Base-by-base conservation (phyloP, 192 early-diverging fungal species). In the Coemansia sp. region DNA sequence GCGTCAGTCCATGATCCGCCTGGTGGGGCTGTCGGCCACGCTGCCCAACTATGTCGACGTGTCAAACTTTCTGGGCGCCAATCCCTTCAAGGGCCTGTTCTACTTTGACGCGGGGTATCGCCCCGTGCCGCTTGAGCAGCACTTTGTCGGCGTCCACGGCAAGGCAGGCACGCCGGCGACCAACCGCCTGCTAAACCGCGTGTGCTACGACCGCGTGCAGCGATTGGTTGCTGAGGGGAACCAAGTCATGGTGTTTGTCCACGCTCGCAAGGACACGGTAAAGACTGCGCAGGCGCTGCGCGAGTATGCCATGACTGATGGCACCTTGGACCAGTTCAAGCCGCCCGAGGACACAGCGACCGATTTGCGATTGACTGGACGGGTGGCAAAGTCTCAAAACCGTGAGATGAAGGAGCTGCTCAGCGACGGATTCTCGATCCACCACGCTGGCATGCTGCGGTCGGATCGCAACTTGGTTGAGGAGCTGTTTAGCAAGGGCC, bases 241-340 rank as follows among this genome's bases (percentile, higher is more conserved):
- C 76, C 98, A 99, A 77, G 96, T 99, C 25, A 98, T 99, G 96
- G 94, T 99, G 6, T 99, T 99, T 88, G 98, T 99, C 36, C 96
- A 99, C 67, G 88, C 98, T 5, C 90, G 96, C 43, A 98, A 98
- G 71, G 98, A 98, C 59, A 98, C 98, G 6, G 96, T 95, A n/a
- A 93, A 92, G 64, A 97, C 95, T 0, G 96, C 96, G 2, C 85
- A 90, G 77, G 87, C 86, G 60, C 64, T 99, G 19, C 77, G 87
- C 19, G 90, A 93, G 45, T 88, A 89, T 73, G 95, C 94, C 0
- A 38, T 61, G 42, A 65, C 83, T n/a, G 86, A 92, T 17, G 89
- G 86, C 39, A 74, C 75, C 19, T 39, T 84, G 22, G 86, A 83
- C 17, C 65, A 68, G 35, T 74, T 71, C 62, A 11, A 25, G 10